phyloP scores from a whole-genome alignment of 1,284 basidiomycete species.

The Rugosomyces carneus region DNA sequence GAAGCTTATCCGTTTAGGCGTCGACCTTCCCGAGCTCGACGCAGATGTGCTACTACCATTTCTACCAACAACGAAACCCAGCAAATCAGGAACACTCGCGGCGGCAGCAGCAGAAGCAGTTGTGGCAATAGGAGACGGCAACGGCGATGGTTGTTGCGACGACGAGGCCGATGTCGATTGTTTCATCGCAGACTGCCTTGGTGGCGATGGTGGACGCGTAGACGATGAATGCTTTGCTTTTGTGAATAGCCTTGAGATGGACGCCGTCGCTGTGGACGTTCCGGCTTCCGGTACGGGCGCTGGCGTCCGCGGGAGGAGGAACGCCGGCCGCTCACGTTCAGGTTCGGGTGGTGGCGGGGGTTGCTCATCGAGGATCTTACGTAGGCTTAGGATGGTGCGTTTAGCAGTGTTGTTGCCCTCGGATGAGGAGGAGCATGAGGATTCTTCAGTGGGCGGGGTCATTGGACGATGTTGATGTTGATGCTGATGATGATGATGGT shows the following conservation, averaged over 20 bases:
- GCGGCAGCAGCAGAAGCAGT: conserved; percentile 27
- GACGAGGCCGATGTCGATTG: conserved; percentile 18
- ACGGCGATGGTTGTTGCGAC: too few relatives aligned
- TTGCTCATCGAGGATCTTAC: conserved; percentile 63
- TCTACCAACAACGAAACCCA: conserved; percentile 21
- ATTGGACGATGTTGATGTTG: too few relatives aligned
- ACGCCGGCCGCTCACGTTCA: conserved; percentile 16
- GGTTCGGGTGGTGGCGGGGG: conserved; percentile 21
- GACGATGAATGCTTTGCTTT: conserved; percentile 58
- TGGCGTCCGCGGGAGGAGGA: conserved; percentile 38
- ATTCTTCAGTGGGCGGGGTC: conserved; percentile 56
- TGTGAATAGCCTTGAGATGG: conserved; percentile 67
- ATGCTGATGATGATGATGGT: too few relatives aligned
- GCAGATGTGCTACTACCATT: conserved; percentile 14
- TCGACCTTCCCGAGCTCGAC: conserved; percentile 40
- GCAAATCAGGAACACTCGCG: conserved; percentile 20
- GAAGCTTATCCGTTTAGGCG: conserved; percentile 74
- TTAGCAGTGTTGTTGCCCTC: conserved; percentile 37
- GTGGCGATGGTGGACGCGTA: conserved; percentile 46
- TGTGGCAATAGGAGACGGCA: conserved; percentile 14
- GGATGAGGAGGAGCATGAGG: conserved; percentile 46
- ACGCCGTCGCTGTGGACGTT: conserved; percentile 68
- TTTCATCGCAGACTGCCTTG: conserved; percentile 50
- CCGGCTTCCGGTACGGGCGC: conserved; percentile 43
- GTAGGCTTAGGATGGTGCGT: conserved; percentile 56